These are phyloP conservation scores for Fusarium austroafricanum DNA, from an alignment of 2,329 filamentous ascomycete genomes.

Conservation along the genomic window DNA sequence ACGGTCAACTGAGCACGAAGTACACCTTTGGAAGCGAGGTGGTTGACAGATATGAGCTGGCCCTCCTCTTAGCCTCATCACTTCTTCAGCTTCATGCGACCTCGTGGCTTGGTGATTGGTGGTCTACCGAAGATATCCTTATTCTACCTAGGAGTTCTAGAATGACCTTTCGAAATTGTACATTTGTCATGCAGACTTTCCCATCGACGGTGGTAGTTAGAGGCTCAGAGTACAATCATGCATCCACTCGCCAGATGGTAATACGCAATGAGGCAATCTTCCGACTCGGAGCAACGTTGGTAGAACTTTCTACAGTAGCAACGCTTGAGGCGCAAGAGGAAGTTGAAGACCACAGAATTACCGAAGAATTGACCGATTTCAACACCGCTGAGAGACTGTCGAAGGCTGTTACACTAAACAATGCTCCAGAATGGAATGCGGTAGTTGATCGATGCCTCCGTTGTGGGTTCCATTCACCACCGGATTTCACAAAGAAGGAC, in stretches of 20 bases:
- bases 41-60: neutral
- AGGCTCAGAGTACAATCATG: neutral
- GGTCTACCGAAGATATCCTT: neutral
- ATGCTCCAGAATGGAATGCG: neutral
- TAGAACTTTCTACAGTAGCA: neutral
- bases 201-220: neutral
- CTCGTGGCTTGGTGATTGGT: neutral
- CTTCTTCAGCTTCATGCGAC: neutral
- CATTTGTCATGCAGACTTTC: neutral
- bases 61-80: neutral
- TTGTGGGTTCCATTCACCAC: neutral
- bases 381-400: neutral
- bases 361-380: neutral
- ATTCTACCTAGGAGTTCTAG: neutral
- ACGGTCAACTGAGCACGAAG: neutral
- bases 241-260: neutral
- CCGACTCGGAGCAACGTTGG: neutral
- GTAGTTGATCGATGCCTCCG: neutral
- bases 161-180: neutral
- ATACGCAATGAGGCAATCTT: neutral
- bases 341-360: neutral
- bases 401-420: neutral
- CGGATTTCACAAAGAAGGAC: neutral
- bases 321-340: neutral
- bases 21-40: neutral